A percentile compares a stretch with the other conserved stretches of the same genome.
These are phyloP conservation scores for Lomentospora prolificans DNA, from an alignment of 2,329 filamentous ascomycete genomes.

Conservation along the genomic window DNA sequence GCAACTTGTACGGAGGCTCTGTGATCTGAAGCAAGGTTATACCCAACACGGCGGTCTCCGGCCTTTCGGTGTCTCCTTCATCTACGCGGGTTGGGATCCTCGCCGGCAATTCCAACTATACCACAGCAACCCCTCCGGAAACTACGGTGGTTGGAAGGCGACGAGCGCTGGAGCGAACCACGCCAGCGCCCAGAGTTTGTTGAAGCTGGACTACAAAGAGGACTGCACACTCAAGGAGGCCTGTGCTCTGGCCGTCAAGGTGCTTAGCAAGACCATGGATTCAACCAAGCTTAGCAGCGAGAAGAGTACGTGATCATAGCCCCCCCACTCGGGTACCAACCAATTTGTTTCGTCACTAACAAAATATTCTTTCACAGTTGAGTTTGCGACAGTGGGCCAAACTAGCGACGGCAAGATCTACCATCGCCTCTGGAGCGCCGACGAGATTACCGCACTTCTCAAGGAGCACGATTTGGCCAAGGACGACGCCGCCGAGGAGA, in stretches of 20 bases:
- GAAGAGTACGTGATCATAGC: slow-evolving; percentile 72
- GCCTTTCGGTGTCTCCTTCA: slow-evolving; percentile 97
- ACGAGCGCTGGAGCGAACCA: slow-evolving; percentile 98
- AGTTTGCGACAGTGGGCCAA: slow-evolving; percentile 95
- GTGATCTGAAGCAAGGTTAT: slow-evolving; percentile 98
- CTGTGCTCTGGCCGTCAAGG: slow-evolving; percentile 95
- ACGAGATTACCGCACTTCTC: slow-evolving; percentile 88
- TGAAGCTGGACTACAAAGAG: slow-evolving; percentile 99
- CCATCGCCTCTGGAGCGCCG: slow-evolving; percentile 92
- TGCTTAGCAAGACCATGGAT: slow-evolving; percentile 99
- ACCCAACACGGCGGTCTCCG: slow-evolving; percentile 97
- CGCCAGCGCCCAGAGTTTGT: slow-evolving; percentile 86
- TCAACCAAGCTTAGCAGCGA: slow-evolving; percentile 97
- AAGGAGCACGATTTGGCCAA: slow-evolving; percentile 95
- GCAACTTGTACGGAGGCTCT: slow-evolving; percentile 90
- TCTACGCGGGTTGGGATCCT: slow-evolving; percentile 96
- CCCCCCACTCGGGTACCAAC: background rate
- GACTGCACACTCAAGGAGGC: slow-evolving; percentile 94
- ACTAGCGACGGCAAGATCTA: slow-evolving; percentile 95
- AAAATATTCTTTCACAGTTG: slow-evolving; percentile 47
- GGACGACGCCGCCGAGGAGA: slow-evolving; percentile 62
- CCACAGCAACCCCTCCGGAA: slow-evolving; percentile 96
- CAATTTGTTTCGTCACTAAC: background rate
- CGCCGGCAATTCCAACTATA: slow-evolving; percentile 97
- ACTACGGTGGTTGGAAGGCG: slow-evolving; percentile 99